These are phyloP conservation scores for Penicillium sp. DNA, from an alignment of 2,329 filamentous ascomycete genomes.

Conservation along the genomic window DNA sequence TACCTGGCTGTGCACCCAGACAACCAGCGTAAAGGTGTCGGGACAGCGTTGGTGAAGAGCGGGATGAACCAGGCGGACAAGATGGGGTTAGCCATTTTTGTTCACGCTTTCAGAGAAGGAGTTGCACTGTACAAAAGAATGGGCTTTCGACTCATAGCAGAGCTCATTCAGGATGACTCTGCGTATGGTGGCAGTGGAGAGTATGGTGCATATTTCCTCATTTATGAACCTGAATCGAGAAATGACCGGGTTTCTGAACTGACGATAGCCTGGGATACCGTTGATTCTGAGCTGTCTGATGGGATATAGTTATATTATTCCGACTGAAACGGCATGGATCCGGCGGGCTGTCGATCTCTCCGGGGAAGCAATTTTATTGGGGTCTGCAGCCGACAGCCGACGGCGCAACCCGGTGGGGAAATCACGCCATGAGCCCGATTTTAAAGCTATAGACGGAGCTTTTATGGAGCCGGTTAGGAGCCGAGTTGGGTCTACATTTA, in stretches of 20 bases:
- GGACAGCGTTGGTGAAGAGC: not conserved
- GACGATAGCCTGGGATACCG: no score
- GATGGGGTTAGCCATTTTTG: not conserved
- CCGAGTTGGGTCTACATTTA: not conserved
- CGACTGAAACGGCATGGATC: not conserved
- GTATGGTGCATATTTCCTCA: not conserved
- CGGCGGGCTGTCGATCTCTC: not conserved
- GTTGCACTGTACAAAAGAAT: not conserved
- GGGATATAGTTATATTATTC: not conserved
- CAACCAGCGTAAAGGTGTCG: not conserved
- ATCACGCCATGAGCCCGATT: not conserved
- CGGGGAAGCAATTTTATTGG: not conserved
- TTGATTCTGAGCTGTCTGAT: no score
- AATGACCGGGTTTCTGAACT: no score
- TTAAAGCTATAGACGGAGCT: not conserved
- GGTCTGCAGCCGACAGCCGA: slow-evolving; percentile 1
- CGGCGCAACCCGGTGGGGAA: not conserved
- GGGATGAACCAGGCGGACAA: not conserved
- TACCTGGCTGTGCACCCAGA: not conserved
- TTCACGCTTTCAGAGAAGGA: not conserved
- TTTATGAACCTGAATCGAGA: not conserved
- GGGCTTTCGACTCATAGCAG: not conserved
- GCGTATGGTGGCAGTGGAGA: not conserved
- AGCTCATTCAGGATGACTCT: not conserved
- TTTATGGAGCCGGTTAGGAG: not conserved